Percentiles rank a stretch among this genome's conserved stretches.
Conservation (phyloP, 192 early-diverging fungal species). For the Umbelopsis ramanniana region DNA sequence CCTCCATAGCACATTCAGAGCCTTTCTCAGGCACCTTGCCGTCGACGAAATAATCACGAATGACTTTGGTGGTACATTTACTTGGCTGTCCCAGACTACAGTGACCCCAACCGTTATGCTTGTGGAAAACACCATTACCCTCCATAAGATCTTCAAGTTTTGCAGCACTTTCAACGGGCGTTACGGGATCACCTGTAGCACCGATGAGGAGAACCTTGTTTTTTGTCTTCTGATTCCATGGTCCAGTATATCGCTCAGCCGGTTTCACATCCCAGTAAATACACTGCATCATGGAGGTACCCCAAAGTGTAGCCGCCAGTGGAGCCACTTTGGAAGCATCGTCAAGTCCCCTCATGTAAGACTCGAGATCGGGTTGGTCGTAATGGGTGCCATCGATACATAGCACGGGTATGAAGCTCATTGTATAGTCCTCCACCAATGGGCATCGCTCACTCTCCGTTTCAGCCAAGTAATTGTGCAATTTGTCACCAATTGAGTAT, state of each 20-base stretch:
- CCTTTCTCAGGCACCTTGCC: constrained; percentile 13
- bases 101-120: constrained; percentile 48
- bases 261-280: constrained; percentile 41
- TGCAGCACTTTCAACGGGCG: constrained; percentile 41
- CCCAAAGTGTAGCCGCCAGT: not conserved
- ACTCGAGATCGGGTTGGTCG: not conserved
- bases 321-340: not conserved
- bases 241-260: constrained; percentile 46
- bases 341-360: not conserved
- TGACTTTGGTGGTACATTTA: constrained; percentile 38
- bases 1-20: constrained; percentile 18
- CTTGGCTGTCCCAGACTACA: constrained; percentile 38
- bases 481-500: not conserved
- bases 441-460: constrained; percentile 1
- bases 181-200: constrained; percentile 49
- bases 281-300: not conserved
- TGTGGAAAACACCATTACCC: constrained; percentile 41
- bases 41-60: constrained; percentile 35
- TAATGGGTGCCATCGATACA: constrained; percentile 13
- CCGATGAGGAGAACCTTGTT: constrained; percentile 42
- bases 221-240: constrained; percentile 47
- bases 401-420: constrained; percentile 2
- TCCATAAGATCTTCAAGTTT: constrained; percentile 28
- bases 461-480: constrained; percentile 1
- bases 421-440: constrained; percentile 16